phyloP scores from a whole-genome alignment of 1,139 yeast species.

The Citeromyces hawaiiensis region DNA sequence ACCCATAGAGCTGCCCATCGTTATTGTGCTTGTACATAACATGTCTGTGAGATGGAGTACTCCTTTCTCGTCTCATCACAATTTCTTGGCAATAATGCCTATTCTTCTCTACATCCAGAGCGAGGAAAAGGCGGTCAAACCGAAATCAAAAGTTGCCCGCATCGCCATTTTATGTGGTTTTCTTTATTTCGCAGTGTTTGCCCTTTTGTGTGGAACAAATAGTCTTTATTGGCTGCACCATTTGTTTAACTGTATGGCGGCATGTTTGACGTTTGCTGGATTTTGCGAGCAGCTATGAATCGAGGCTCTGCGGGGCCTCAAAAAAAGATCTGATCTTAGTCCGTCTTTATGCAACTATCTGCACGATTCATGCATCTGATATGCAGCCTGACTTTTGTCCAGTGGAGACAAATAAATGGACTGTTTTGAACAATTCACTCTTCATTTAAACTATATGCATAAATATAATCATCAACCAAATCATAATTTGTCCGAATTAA shows the following conservation, averaged over 20 bases:
- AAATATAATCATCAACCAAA: no score
- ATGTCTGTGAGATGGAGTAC: conserved; percentile 58
- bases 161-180: conserved; percentile 19
- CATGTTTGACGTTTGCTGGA: conserved; percentile 12
- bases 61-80: conserved; percentile 69
- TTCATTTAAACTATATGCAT: no score
- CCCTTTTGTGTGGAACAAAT: conserved; percentile 51
- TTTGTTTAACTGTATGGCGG: conserved; percentile 37
- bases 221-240: conserved; percentile 65
- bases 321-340: no score
- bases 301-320: no score
- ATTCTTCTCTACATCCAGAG: conserved; percentile 39
- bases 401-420: no score
- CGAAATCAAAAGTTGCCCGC: conserved; percentile 11
- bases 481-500: no score
- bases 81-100: conserved; percentile 53
- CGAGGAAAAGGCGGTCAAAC: conserved; percentile 18
- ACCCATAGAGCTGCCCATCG: conserved; percentile 56
- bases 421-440: no score
- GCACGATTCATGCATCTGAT: no score
- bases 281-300: neutral
- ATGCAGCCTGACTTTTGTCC: no score
- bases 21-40: conserved; percentile 61
- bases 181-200: conserved; percentile 35
- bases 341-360: no score